A percentile compares a stretch with the other conserved stretches of the same genome.
Evolutionary conservation across 2,329 filamentous ascomycete genomes (phyloP).

Genomic region (Botrytis squamosa): DNA sequence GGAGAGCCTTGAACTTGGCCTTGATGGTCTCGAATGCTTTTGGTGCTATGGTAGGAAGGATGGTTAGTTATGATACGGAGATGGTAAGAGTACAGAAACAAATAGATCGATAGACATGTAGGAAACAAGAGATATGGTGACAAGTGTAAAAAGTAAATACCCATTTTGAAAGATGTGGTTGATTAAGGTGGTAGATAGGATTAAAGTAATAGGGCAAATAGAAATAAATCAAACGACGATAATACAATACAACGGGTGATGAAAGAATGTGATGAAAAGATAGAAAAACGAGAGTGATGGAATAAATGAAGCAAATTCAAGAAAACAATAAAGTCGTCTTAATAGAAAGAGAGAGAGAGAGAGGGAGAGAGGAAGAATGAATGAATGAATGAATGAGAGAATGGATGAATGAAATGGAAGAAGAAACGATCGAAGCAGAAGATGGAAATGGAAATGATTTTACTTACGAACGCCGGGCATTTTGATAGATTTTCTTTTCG

Average conservation of each 20-base stretch:
- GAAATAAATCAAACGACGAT: not conserved
- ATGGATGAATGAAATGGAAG: not conserved
- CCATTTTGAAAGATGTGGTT: slow-evolving; percentile 17
- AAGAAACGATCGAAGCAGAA: not conserved
- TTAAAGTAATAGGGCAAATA: not conserved
- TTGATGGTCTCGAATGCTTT: slow-evolving; percentile 36
- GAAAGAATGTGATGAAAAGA: not conserved
- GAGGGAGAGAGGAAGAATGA: not conserved
- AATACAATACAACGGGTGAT: not conserved
- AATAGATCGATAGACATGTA: not conserved
- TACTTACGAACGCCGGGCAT: slow-evolving; percentile 39
- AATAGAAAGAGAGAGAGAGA: not conserved
- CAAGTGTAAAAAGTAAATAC: slow-evolving; percentile 7
- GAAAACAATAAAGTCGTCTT: slow-evolving; percentile 12
- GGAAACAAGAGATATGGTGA: not conserved
- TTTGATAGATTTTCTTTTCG: slow-evolving; percentile 24
- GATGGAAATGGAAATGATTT: slow-evolving; percentile 13
- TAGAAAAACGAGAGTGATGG: not conserved
- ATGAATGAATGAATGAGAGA: not conserved
- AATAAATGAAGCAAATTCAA: not conserved
- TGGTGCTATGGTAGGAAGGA: slow-evolving; percentile 31
- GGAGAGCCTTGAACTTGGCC: slow-evolving; percentile 37
- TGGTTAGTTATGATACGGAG: not conserved
- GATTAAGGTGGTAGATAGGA: slow-evolving; percentile 5
- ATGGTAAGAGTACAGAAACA: not conserved